A percentile compares a stretch with the other conserved stretches of the same genome.
Evolutionary conservation across 169 alveolate genomes (phyloP).

Genomic region (Cryptosporidium ubiquitum): DNA sequence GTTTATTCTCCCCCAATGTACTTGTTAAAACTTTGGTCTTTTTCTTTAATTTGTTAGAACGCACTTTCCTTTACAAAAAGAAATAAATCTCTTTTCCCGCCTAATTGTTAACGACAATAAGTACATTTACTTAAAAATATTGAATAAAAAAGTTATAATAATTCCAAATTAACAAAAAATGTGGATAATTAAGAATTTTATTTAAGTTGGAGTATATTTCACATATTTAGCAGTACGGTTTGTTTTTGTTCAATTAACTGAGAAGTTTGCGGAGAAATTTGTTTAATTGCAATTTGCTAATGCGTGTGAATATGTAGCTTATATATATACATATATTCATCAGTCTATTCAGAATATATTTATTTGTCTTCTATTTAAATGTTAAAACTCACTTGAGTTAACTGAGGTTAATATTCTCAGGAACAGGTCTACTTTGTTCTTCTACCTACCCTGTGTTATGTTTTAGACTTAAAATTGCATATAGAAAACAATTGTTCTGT

Average conservation of each 20-base stretch:
- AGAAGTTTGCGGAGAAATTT: no score
- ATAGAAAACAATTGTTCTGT: not conserved
- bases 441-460: not conserved
- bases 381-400: not conserved
- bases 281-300: not conserved
- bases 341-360: no score
- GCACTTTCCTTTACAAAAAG: constrained; percentile 15
- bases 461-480: no score
- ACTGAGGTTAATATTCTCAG: not conserved
- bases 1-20: not conserved
- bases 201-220: no score
- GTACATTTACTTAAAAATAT: not conserved
- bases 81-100: constrained; percentile 23
- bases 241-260: no score
- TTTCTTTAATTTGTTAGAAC: not conserved
- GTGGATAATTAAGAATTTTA: no score
- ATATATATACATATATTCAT: no score
- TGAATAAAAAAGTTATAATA: not conserved
- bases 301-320: not conserved
- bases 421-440: not conserved
- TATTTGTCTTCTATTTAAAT: not conserved
- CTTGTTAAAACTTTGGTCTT: not conserved
- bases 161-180: no score
- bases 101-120: not conserved
- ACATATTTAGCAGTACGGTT: not conserved